Conservation (phyloP, 305 asterid species). For the Lippia alba region DNA sequence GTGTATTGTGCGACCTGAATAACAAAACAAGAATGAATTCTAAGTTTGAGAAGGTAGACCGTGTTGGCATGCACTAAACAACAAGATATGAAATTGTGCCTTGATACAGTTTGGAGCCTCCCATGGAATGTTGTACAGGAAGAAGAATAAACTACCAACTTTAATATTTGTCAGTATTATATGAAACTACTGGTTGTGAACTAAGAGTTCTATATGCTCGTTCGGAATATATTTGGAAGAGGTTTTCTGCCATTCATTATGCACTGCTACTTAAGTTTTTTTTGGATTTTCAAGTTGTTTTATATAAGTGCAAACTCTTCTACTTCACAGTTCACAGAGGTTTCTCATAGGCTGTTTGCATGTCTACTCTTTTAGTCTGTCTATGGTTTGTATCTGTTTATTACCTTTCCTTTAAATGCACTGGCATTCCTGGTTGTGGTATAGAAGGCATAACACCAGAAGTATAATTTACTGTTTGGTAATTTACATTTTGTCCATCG, state of each 20-base stretch:
- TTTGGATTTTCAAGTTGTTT: too few relatives aligned
- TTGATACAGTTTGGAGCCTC: conserved; percentile 15
- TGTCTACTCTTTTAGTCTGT: too few relatives aligned
- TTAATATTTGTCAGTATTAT: background rate
- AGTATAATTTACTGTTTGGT: too few relatives aligned
- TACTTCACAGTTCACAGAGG: too few relatives aligned
- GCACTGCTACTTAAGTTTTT: background rate
- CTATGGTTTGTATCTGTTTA: too few relatives aligned
- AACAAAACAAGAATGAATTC: conserved; percentile 22
- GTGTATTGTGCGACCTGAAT: conserved; percentile 16
- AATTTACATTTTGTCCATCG: too few relatives aligned
- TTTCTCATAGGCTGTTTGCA: too few relatives aligned
- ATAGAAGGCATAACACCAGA: too few relatives aligned
- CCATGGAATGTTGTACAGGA: background rate
- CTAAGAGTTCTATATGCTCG: background rate
- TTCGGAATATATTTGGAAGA: background rate
- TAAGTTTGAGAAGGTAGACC: conserved; percentile 16
- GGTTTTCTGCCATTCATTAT: background rate
- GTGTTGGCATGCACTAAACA: conserved; percentile 13
- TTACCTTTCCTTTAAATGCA: too few relatives aligned
- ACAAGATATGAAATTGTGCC: background rate
- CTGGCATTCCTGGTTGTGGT: too few relatives aligned
- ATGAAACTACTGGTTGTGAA: background rate
- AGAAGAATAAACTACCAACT: background rate
- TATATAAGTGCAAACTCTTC: too few relatives aligned